phyloP scores from a whole-genome alignment of 129 eudicot genomes.

The Lactuca sativa region DNA sequence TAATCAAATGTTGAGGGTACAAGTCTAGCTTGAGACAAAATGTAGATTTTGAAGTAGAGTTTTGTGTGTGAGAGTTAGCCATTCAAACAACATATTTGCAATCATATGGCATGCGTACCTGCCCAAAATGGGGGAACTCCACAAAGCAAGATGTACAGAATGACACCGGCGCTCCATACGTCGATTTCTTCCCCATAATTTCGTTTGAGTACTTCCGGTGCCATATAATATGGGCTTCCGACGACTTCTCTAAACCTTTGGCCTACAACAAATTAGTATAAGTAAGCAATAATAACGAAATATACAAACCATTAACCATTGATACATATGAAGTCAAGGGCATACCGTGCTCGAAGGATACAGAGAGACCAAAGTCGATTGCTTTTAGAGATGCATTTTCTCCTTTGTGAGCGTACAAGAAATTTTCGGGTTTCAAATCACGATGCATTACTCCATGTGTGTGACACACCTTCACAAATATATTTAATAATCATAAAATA shows the following conservation, averaged over 20 bases:
- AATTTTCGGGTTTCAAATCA: slow-evolving; percentile 89
- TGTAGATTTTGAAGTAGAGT: no score
- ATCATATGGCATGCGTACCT: slow-evolving; percentile 37
- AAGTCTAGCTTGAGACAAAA: no score
- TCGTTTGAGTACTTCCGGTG: slow-evolving; percentile 79
- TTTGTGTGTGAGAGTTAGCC: no score
- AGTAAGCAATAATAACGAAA: neutral
- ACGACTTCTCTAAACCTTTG: slow-evolving; percentile 71
- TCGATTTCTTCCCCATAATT: slow-evolving; percentile 72
- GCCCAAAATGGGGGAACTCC: slow-evolving; percentile 99
- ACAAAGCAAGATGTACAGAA: slow-evolving; percentile 87
- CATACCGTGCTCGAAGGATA: slow-evolving; percentile 73
- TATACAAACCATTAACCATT: no score
- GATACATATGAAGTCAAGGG: neutral
- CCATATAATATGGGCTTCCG: slow-evolving; percentile 96
- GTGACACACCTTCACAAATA: slow-evolving; percentile 66
- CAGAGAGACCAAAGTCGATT: slow-evolving; percentile 92
- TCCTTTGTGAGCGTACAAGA: slow-evolving; percentile 49
- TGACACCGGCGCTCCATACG: slow-evolving; percentile 90
- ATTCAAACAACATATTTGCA: no score
- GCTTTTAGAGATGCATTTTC: slow-evolving; percentile 77
- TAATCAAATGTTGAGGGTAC: no score
- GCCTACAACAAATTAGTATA: slow-evolving; percentile 37
- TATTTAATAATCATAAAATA: neutral
- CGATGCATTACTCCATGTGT: slow-evolving; percentile 77